These are phyloP conservation scores for Fonsecaea nubica DNA, from an alignment of 2,329 filamentous ascomycete genomes.

Conservation along the genomic window DNA sequence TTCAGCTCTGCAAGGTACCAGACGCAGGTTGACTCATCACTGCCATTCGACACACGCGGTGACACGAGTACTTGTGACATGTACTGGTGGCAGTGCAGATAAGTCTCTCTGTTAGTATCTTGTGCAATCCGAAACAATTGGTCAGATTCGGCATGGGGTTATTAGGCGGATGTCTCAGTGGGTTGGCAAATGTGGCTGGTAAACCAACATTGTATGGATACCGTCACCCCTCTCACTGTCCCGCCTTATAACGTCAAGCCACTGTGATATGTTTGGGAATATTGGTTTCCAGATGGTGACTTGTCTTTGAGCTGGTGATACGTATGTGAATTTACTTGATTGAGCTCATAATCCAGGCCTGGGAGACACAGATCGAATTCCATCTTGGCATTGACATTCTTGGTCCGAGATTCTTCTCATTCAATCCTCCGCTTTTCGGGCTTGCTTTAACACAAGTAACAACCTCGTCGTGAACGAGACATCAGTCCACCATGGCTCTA, in stretches of 20 bases:
- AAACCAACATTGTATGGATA: not conserved
- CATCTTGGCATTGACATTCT: slow-evolving; percentile 4
- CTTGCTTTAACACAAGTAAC: not conserved
- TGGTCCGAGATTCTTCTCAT: not conserved
- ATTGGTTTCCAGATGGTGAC: not conserved
- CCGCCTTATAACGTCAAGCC: not conserved
- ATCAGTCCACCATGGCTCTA: slow-evolving; percentile 29
- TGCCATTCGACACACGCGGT: not conserved
- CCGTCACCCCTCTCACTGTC: not conserved
- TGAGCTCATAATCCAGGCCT: not conserved
- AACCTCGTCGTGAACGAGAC: not conserved
- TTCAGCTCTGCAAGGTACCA: slow-evolving; percentile 31
- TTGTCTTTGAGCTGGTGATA: not conserved
- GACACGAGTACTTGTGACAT: slow-evolving; percentile 16
- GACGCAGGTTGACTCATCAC: slow-evolving; percentile 21
- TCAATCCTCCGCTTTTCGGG: not conserved
- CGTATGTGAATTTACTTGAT: not conserved
- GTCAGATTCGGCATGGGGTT: slow-evolving; percentile 1
- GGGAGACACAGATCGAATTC: not conserved
- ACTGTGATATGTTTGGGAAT: not conserved
- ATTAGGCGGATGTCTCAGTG: not conserved
- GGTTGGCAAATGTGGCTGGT: slow-evolving; percentile 1
- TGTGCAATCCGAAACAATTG: not conserved
- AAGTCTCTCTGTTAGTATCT: not conserved
- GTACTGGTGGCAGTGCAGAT: slow-evolving; percentile 24